Conservation (phyloP, 2,329 filamentous ascomycete genomes). For the Fusarium protoensiforme region DNA sequence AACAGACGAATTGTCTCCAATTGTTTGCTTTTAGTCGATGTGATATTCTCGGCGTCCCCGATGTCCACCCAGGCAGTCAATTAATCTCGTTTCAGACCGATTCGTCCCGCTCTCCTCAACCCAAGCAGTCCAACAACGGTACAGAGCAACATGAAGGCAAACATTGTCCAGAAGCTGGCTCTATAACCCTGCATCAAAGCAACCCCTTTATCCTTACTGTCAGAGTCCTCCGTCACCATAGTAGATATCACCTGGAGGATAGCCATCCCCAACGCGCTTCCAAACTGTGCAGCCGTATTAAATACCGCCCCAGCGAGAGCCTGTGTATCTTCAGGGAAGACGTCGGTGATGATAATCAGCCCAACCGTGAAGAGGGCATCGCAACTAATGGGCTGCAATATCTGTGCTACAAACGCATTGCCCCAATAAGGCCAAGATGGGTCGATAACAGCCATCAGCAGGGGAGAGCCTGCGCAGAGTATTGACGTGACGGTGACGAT, state of each 20-base stretch:
- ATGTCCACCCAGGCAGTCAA: neutral
- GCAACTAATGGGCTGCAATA: slow-evolving; percentile 46
- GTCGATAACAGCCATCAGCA: slow-evolving; percentile 66
- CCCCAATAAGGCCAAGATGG: slow-evolving; percentile 62
- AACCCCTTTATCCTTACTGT: neutral
- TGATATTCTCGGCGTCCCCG: neutral
- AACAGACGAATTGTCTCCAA: neutral
- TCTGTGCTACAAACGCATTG: slow-evolving; percentile 55
- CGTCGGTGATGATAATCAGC: neutral
- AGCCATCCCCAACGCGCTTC: neutral
- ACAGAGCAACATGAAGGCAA: neutral
- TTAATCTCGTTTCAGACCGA: neutral
- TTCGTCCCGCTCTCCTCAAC: neutral
- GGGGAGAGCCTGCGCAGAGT: slow-evolving; percentile 57
- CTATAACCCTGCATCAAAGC: neutral
- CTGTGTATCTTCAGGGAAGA: neutral
- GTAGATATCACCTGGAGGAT: neutral
- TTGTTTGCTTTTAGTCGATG: neutral
- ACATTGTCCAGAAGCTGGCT: neutral
- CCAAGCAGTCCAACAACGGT: neutral
- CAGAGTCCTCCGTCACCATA: neutral
- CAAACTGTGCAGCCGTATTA: neutral
- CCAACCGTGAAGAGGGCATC: neutral
- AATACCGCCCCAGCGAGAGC: neutral
- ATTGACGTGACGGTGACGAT: slow-evolving; percentile 53